These are phyloP conservation scores for Podospora didyma DNA, from an alignment of 495 filamentous ascomycete species.

Conservation along the genomic window DNA sequence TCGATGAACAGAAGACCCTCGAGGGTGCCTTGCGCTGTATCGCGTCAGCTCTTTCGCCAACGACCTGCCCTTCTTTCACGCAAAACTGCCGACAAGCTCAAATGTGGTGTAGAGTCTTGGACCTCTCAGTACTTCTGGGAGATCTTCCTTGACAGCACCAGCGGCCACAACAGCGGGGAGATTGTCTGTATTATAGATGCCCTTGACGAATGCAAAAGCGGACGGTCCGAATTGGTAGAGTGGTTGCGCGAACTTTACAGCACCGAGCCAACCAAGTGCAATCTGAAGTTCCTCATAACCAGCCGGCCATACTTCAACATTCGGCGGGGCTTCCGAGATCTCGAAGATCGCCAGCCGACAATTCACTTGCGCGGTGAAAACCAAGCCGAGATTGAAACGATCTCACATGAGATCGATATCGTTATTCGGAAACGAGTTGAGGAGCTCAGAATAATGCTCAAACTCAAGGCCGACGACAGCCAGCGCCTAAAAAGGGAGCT, in stretches of 20 bases:
- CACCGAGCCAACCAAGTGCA: not conserved
- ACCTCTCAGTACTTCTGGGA: constrained; percentile 35
- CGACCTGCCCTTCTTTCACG: constrained; percentile 29
- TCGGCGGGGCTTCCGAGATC: constrained; percentile 23
- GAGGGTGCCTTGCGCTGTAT: constrained; percentile 40
- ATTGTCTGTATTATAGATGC: constrained; percentile 50
- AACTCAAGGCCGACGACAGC: constrained; percentile 1
- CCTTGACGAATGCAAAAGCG: constrained; percentile 36
- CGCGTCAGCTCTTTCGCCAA: constrained; percentile 40
- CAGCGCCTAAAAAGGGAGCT: constrained; percentile 1
- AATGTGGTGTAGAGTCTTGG: constrained; percentile 19
- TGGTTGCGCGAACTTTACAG: not conserved
- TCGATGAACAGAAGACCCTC: constrained; percentile 37
- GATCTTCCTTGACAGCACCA: constrained; percentile 30
- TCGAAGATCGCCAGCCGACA: constrained; percentile 20
- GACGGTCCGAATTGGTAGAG: constrained; percentile 6
- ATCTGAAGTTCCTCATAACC: constrained; percentile 47
- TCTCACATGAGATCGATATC: constrained; percentile 13
- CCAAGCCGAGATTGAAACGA: constrained; percentile 2
- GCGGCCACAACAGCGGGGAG: constrained; percentile 35
- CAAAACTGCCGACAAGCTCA: constrained; percentile 14
- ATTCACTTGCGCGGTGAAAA: constrained; percentile 35
- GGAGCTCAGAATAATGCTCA: not conserved
- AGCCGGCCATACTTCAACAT: constrained; percentile 46
- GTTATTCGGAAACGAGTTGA: constrained; percentile 2